Conservation (phyloP, 73 alveolate genomes). For the Tetrahymena thermophila region DNA sequence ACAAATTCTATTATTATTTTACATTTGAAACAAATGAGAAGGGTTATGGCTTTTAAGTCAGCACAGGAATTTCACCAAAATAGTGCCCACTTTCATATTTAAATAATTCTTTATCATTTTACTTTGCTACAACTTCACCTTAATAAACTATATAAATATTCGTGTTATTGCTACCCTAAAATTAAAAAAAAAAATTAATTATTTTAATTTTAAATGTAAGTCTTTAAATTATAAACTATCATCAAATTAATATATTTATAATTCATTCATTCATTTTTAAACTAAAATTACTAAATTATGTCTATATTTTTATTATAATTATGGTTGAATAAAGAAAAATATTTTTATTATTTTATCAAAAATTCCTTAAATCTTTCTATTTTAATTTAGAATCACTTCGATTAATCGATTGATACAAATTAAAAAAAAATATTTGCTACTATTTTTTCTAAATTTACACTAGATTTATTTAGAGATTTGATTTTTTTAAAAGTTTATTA, state of each 20-base stretch:
- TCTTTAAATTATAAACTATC: not conserved
- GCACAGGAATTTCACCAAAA: not conserved
- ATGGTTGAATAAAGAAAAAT: no score
- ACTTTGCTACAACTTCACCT: not conserved
- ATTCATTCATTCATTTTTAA: not conserved
- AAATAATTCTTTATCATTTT: not conserved
- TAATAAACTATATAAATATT: conserved; percentile 51
- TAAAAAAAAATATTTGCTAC: no score
- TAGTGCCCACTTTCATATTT: not conserved
- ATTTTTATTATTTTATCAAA: no score
- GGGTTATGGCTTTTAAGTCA: not conserved
- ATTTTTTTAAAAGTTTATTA: not conserved
- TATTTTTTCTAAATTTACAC: not conserved
- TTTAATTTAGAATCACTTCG: no score
- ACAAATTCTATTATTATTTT: conserved; percentile 23
- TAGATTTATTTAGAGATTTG: not conserved
- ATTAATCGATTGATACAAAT: no score
- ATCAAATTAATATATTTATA: no score
- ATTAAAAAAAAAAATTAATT: conserved; percentile 82
- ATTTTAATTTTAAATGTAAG: conserved; percentile 42
- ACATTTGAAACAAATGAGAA: not conserved
- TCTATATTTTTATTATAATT: not conserved
- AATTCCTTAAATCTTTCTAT: no score
- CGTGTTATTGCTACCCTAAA: conserved; percentile 78
- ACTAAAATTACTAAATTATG: not conserved